phyloP scores from a whole-genome alignment of 768 basidiomycete species.

The Serpula lacrymans region DNA sequence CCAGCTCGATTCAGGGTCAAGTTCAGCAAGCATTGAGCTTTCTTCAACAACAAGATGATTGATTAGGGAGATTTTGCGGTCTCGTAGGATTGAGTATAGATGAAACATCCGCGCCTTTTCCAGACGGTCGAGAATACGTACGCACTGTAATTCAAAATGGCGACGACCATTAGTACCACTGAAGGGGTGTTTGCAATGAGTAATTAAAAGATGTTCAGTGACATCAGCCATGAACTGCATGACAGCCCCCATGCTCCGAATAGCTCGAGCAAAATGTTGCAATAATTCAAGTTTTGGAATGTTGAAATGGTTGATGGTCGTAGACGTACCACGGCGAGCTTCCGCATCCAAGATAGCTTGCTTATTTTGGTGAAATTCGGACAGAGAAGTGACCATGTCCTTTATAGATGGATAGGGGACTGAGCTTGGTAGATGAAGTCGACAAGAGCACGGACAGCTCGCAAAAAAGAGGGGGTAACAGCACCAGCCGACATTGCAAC shows the following conservation, averaged over 20 bases:
- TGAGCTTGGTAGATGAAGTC: slow-evolving; percentile 34
- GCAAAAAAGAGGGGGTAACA: slow-evolving; percentile 13
- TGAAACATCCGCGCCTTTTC: slow-evolving; percentile 29
- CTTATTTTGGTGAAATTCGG: slow-evolving; percentile 33
- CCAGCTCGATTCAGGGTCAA: background rate
- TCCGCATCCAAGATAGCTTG: no score
- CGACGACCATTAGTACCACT: slow-evolving; percentile 31
- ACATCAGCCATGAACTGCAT: slow-evolving; percentile 34
- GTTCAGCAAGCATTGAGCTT: slow-evolving; percentile 2
- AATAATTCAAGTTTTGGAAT: slow-evolving; percentile 42
- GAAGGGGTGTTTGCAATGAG: slow-evolving; percentile 28
- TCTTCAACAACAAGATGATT: slow-evolving; percentile 7
- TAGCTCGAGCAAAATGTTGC: slow-evolving; percentile 28
- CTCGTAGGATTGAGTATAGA: slow-evolving; percentile 18
- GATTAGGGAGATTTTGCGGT: no score
- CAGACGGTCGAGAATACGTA: slow-evolving; percentile 23
- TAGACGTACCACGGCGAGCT: no score
- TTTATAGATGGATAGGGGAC: slow-evolving; percentile 21
- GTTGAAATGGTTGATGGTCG: no score
- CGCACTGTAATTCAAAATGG: slow-evolving; percentile 33
- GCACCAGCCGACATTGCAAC: slow-evolving; percentile 25
- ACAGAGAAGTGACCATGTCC: slow-evolving; percentile 17
- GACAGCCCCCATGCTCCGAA: slow-evolving; percentile 24
- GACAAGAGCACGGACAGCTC: slow-evolving; percentile 22
- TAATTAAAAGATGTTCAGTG: slow-evolving; percentile 33